These are phyloP conservation scores for Podila minutissima DNA, from an alignment of 192 early-diverging fungal species.

Conservation along the genomic window DNA sequence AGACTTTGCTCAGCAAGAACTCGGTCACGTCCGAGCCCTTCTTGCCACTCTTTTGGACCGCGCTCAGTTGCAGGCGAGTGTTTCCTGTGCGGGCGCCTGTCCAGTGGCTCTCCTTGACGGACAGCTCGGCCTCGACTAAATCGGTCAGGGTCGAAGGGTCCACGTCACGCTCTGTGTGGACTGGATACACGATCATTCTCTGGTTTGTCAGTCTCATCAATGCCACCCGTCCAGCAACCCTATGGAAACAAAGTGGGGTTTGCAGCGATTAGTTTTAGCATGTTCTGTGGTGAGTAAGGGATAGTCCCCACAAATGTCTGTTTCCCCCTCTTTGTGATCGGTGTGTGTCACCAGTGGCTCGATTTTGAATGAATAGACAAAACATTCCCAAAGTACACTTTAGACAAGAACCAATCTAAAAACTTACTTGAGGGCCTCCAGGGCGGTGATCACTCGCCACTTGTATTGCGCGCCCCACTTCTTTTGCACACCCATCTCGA, in stretches of 20 bases:
- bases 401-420: neutral
- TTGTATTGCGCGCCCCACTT: slow-evolving; percentile 66
- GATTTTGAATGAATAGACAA: slow-evolving; percentile 9
- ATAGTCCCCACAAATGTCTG: neutral
- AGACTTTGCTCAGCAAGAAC: slow-evolving; percentile 62
- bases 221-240: slow-evolving; percentile 48
- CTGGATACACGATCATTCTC: slow-evolving; percentile 68
- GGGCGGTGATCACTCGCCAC: slow-evolving; percentile 67
- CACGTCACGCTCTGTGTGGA: slow-evolving; percentile 73
- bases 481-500: slow-evolving; percentile 83
- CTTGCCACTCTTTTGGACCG: slow-evolving; percentile 36
- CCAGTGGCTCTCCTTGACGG: slow-evolving; percentile 46
- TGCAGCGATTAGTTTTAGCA: neutral
- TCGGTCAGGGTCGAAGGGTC: slow-evolving; percentile 62
- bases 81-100: slow-evolving; percentile 52
- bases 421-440: slow-evolving; percentile 77
- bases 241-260: neutral
- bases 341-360: slow-evolving; percentile 43
- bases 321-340: slow-evolving; percentile 6
- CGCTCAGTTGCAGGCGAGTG: slow-evolving; percentile 39
- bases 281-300: neutral
- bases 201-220: slow-evolving; percentile 61
- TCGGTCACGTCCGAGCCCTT: slow-evolving; percentile 57
- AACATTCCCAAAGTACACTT: neutral
- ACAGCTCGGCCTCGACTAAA: slow-evolving; percentile 21